phyloP scores from a whole-genome alignment of 768 basidiomycete species.

The Austroboletus festivus region DNA sequence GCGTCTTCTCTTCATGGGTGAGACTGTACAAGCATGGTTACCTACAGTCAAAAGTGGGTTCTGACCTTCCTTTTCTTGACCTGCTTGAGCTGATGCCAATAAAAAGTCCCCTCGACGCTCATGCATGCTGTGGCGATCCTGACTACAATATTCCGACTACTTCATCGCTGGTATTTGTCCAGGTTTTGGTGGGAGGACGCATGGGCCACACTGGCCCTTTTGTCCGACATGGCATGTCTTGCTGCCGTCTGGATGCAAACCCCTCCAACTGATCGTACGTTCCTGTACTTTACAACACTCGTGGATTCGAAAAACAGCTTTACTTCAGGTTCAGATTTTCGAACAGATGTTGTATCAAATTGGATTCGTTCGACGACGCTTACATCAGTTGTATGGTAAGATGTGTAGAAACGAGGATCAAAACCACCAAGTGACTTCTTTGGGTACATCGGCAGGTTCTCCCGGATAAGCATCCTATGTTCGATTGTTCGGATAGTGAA shows the following conservation, averaged over 20 bases:
- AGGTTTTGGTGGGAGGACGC: constrained; percentile 28
- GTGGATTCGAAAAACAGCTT: not conserved
- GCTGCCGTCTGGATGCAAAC: constrained; percentile 18
- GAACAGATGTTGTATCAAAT: not conserved
- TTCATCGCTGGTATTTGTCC: constrained; percentile 19
- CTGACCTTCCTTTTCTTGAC: not conserved
- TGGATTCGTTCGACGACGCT: constrained; percentile 22
- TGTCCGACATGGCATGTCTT: constrained; percentile 20
- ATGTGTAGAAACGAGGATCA: not conserved
- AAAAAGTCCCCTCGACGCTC: constrained; percentile 15
- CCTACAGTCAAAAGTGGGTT: constrained; percentile 14
- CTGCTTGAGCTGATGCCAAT: not conserved
- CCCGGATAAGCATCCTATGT: constrained; percentile 28
- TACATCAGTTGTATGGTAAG: constrained; percentile 24
- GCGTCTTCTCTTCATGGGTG: not conserved
- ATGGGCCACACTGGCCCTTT: constrained; percentile 25
- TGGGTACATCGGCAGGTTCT: constrained; percentile 19
- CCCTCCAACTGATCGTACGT: constrained; percentile 8
- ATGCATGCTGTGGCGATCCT: constrained; percentile 18
- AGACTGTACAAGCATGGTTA: constrained; percentile 3
- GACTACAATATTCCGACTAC: constrained; percentile 16
- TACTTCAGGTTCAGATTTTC: not conserved
- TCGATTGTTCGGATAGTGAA: constrained; percentile 23
- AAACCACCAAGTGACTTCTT: not conserved
- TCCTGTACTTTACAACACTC: not conserved